Base-by-base conservation (phyloP, 1,139 yeast genomes). In the Fermentozyma sake region DNA sequence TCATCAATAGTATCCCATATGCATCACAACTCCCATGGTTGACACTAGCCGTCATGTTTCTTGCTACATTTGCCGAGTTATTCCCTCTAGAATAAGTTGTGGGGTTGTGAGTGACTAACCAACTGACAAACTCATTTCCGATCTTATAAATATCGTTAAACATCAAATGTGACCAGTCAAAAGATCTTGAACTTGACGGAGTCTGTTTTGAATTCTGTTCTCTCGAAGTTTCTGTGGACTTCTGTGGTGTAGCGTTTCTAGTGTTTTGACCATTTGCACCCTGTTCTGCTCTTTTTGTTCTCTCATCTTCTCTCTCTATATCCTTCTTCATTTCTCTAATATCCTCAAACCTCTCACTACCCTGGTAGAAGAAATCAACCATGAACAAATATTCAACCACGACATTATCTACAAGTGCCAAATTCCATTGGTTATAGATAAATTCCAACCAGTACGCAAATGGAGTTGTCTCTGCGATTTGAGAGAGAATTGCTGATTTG, bases 401-500 rank as follows among this genome's bases (percentile, higher is more conserved):
- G 11, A 80, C 75, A 52, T 86, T 87, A 47, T 86, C 95, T 16
- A 80, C 54, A 6, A 87, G 50, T 0, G 95, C 91, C 20, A 79
- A 55, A 35, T 79, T 77, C 60, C 86, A 76, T 43, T 83, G 84
- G 32, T 81, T 65, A 51, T 78, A 85, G 0, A 83, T 77, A 33
- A 74, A 73, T 46, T 87, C 96, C 33, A 82, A 60, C 73, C 81
- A 76, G 44, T 79, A 79, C 7, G 72, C 61, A 39, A 72, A 65
- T 3, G 79, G 79, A 20, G 79, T 77, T 7, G 80, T 72, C 52
- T 86, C 95, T 0, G 96, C 95, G 20, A 85, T 82, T 47, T 83
- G 93, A 0, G 93, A 84, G 5, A 86, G 77, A 56, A 87, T 77
- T 0, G 84, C 87, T 1, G 81, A 68, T 24, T 73, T 69, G 32